Conservation (phyloP, 352 stramenopile species). For the Globisporangium cylindrosporum region DNA sequence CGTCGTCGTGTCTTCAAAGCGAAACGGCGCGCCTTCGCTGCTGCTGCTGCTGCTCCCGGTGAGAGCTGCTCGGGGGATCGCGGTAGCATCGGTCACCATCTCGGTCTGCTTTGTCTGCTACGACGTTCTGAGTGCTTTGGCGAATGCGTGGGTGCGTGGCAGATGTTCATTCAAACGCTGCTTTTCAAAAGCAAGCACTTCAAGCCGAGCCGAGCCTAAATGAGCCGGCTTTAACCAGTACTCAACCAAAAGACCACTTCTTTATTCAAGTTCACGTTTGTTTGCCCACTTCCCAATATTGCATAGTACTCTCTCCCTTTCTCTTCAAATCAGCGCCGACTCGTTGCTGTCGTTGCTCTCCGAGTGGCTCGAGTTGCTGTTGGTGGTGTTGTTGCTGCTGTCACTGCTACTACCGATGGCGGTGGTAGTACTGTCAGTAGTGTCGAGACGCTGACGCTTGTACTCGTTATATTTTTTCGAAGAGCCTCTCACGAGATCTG, state of each 20-base stretch:
- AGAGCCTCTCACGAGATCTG: slow-evolving; percentile 48
- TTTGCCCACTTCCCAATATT: background rate
- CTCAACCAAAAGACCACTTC: background rate
- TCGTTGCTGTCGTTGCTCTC: slow-evolving; percentile 7
- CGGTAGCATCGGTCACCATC: background rate
- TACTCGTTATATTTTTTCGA: slow-evolving; percentile 84
- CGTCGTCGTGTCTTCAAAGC: slow-evolving; percentile 37
- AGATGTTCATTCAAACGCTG: too few species aligned
- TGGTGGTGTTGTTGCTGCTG: background rate
- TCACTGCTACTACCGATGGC: background rate
- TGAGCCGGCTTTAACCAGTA: background rate
- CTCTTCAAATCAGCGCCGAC: slow-evolving; percentile 8
- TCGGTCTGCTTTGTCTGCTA: background rate
- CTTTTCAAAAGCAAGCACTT: background rate
- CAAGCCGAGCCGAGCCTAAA: background rate
- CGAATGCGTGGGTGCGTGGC: too few species aligned
- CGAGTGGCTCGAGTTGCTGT: background rate
- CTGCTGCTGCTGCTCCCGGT: background rate
- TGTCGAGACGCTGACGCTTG: slow-evolving; percentile 55
- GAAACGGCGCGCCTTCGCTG: background rate
- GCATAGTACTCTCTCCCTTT: background rate
- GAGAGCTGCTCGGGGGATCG: background rate
- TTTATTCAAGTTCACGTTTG: background rate
- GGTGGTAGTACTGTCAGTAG: slow-evolving; percentile 8
- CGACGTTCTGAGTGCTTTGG: background rate